A percentile compares a stretch with the other conserved stretches of the same genome.
These are phyloP conservation scores for Brassica juncea DNA, from an alignment of 345 rosid genomes.

Conservation along the genomic window DNA sequence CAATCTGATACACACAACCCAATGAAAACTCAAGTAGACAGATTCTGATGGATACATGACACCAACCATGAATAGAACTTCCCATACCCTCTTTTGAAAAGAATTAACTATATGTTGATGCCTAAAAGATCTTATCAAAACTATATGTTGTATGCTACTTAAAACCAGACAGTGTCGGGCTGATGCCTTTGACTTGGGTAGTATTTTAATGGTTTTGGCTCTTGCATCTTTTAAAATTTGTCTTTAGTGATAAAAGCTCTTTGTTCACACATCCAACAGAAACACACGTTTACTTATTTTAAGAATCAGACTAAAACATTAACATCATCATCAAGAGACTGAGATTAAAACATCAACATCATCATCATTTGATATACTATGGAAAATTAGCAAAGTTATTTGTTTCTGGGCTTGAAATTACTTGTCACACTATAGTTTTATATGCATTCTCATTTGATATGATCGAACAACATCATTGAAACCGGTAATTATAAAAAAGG, in stretches of 20 bases:
- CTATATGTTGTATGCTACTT: slow-evolving; percentile 8
- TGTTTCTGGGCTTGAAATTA: background rate
- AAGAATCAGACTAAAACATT: background rate
- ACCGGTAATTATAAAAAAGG: background rate
- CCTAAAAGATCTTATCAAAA: slow-evolving; percentile 12
- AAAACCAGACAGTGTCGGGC: background rate
- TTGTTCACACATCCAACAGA: background rate
- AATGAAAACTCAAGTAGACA: slow-evolving; percentile 26
- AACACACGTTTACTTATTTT: background rate
- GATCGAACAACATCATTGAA: background rate
- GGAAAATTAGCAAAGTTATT: background rate
- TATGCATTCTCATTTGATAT: background rate
- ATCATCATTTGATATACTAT: background rate
- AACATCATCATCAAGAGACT: background rate
- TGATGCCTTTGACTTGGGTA: too few species aligned
- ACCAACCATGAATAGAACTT: slow-evolving; percentile 11
- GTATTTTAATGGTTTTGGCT: too few species aligned
- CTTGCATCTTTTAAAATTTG: too few species aligned
- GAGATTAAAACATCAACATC: background rate
- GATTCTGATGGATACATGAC: slow-evolving; percentile 30
- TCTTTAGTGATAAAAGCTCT: background rate
- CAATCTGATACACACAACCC: background rate
- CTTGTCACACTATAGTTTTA: background rate
- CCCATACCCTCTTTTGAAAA: background rate
- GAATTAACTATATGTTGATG: background rate